These are phyloP conservation scores for Aspergillus pseudoterreus DNA, from an alignment of 2,329 filamentous ascomycete species.

Conservation along the genomic window DNA sequence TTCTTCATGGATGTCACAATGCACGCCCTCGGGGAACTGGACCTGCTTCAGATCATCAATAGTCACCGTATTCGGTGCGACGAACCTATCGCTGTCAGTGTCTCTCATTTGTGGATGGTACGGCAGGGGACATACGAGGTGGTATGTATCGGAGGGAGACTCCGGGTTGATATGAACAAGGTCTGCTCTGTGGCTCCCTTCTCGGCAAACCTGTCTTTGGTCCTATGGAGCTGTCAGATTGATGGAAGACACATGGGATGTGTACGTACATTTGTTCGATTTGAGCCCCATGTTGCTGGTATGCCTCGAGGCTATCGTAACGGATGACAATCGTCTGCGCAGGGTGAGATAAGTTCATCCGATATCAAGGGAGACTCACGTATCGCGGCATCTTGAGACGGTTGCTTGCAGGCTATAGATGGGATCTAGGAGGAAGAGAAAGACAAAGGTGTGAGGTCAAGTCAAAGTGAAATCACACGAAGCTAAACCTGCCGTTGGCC, in stretches of 20 bases:
- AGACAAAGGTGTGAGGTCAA: too few relatives aligned
- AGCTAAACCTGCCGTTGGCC: too few relatives aligned
- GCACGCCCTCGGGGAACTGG: slow-evolving; percentile 10
- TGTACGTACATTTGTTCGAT: slow-evolving; percentile 12
- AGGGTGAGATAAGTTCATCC: background rate
- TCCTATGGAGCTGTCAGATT: slow-evolving; percentile 1
- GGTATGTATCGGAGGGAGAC: slow-evolving; percentile 14
- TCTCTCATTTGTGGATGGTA: background rate
- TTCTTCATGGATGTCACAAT: slow-evolving; percentile 7
- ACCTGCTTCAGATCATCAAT: slow-evolving; percentile 10
- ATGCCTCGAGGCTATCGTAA: slow-evolving; percentile 13
- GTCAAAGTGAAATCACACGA: too few relatives aligned
- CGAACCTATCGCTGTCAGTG: slow-evolving; percentile 3
- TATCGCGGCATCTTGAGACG: slow-evolving; percentile 17
- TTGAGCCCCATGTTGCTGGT: slow-evolving; percentile 8
- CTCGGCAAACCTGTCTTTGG: slow-evolving; percentile 5
- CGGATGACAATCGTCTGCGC: slow-evolving; percentile 11
- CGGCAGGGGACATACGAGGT: slow-evolving; percentile 7
- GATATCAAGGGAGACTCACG: background rate
- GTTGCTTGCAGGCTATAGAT: too few relatives aligned
- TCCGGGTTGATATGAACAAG: slow-evolving; percentile 14
- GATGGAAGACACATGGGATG: background rate
- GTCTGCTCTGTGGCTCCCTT: slow-evolving; percentile 13
- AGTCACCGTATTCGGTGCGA: slow-evolving; percentile 7
- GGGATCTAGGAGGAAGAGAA: too few relatives aligned